A percentile compares a stretch with the other conserved stretches of the same genome.
Evolutionary conservation across 768 basidiomycete genomes (phyloP).

Genomic region (Cantharellus anzutake): DNA sequence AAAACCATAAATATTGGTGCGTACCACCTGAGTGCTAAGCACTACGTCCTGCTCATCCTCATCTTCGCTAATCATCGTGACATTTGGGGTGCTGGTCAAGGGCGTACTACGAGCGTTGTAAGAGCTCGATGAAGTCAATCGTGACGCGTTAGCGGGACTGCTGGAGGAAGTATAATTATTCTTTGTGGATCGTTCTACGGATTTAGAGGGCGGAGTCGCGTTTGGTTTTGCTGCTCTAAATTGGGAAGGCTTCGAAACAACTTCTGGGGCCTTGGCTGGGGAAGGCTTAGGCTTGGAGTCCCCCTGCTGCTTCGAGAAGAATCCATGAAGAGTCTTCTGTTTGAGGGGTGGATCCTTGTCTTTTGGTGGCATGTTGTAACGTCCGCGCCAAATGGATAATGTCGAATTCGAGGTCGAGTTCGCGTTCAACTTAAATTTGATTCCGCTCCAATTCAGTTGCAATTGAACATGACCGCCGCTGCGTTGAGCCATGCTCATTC

Average conservation of each 20-base stretch:
- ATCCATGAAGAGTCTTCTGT: constrained; percentile 6
- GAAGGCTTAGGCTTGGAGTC: not conserved
- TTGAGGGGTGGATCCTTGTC: constrained; percentile 2
- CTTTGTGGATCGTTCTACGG: too few species aligned
- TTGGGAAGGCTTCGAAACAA: not conserved
- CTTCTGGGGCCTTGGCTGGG: not conserved
- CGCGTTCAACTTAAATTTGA: too few species aligned
- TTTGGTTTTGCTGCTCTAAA: too few species aligned
- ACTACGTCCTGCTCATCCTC: not conserved
- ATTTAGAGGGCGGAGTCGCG: too few species aligned
- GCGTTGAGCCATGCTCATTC: too few species aligned
- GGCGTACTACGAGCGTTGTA: not conserved
- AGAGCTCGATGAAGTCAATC: not conserved
- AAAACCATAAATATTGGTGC: not conserved
- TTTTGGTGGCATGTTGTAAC: constrained; percentile 5
- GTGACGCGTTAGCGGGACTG: not conserved
- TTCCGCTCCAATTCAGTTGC: too few species aligned
- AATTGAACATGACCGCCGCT: too few species aligned
- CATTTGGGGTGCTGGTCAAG: not conserved
- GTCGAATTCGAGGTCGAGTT: too few species aligned
- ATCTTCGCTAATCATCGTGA: not conserved
- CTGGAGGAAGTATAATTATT: not conserved
- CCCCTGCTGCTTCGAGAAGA: constrained; percentile 4
- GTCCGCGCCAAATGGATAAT: too few species aligned
- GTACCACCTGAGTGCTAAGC: not conserved